Evolutionary conservation across 768 basidiomycete genomes (phyloP).

Genomic region (Trametes maxima): DNA sequence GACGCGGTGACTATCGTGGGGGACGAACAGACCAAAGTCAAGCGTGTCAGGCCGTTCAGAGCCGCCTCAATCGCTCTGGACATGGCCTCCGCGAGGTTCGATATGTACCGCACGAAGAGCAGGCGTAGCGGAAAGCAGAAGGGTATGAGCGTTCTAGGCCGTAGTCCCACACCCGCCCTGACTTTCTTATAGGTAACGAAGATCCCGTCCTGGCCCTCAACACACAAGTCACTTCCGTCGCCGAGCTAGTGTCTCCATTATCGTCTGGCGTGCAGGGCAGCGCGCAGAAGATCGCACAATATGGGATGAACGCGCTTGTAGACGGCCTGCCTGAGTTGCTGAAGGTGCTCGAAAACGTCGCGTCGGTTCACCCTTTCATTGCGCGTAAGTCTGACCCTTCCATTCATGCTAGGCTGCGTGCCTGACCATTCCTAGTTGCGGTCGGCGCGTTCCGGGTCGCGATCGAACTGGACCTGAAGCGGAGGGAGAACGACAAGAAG

Average conservation of each 20-base stretch:
- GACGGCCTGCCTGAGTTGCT: constrained; percentile 32
- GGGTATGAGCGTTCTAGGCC: not conserved
- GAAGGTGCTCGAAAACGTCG: constrained; percentile 32
- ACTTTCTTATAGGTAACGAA: not conserved
- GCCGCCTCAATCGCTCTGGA: constrained; percentile 3
- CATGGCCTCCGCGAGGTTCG: not conserved
- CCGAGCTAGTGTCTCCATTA: constrained; percentile 11
- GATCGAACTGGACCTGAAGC: constrained; percentile 50
- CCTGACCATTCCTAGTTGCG: constrained; percentile 36
- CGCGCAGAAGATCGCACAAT: constrained; percentile 8
- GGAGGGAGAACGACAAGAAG: constrained; percentile 55
- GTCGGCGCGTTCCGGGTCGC: constrained; percentile 54
- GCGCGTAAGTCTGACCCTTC: constrained; percentile 20
- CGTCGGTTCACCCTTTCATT: constrained; percentile 32
- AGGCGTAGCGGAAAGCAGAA: not conserved
- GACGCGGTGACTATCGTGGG: not conserved
- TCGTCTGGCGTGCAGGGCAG: constrained; percentile 4
- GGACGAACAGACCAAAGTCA: not conserved
- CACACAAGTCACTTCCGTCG: not conserved
- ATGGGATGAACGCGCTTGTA: constrained; percentile 21
- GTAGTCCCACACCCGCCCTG: no score
- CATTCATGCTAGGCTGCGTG: not conserved
- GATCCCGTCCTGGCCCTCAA: constrained; percentile 5
- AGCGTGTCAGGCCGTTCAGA: not conserved
- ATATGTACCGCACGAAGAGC: not conserved